These are phyloP conservation scores for Colletotrichum sp. DNA, from an alignment of 2,329 filamentous ascomycete genomes.

Conservation along the genomic window DNA sequence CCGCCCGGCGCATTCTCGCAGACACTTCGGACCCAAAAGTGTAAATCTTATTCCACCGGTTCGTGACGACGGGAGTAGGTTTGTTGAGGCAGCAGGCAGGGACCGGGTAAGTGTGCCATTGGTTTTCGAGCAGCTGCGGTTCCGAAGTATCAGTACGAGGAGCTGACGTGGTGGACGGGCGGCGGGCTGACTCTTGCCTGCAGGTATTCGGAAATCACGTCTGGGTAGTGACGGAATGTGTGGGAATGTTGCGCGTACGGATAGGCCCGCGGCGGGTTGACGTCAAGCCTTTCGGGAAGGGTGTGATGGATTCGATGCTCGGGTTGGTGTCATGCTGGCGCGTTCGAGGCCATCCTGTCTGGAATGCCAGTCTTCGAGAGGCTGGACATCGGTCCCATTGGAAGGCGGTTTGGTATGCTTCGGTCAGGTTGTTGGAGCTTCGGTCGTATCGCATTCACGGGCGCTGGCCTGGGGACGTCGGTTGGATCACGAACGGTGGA, in stretches of 20 bases:
- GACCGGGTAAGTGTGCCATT: too few species aligned
- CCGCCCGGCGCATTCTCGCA: not conserved
- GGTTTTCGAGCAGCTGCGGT: not conserved
- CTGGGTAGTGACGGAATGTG: not conserved
- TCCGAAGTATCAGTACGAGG: not conserved
- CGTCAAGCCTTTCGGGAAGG: not conserved
- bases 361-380: not conserved
- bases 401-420: not conserved
- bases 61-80: not conserved
- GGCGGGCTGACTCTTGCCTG: not conserved
- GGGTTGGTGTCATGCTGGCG: not conserved
- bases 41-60: not conserved
- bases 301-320: not conserved
- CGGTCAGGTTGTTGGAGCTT: too few species aligned
- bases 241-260: not conserved
- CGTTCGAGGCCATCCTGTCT: not conserved
- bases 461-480: not conserved
- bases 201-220: not conserved
- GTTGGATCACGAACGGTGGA: not conserved
- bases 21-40: not conserved
- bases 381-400: not conserved
- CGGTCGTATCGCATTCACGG: too few species aligned
- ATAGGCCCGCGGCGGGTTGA: not conserved
- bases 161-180: not conserved
- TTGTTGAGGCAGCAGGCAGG: not conserved